Conservation (phyloP, 164 flowering plant genomes). For the Vitis amurensis region DNA sequence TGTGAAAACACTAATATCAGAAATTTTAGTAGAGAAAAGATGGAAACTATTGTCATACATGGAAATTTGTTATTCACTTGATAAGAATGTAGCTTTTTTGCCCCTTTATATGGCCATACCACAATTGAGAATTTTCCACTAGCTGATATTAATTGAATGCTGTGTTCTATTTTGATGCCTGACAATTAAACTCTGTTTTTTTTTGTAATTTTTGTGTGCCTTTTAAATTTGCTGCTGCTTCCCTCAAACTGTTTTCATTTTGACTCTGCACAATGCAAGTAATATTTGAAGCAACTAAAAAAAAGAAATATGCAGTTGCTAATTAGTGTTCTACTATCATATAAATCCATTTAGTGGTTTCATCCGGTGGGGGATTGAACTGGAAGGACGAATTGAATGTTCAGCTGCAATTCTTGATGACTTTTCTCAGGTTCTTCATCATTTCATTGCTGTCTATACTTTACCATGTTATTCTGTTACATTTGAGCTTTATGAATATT, state of each 20-base stretch:
- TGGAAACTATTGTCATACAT: no score
- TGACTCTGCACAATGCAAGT: background rate
- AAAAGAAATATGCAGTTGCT: background rate
- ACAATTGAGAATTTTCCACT: no score
- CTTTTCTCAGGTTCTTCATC: constrained; percentile 64
- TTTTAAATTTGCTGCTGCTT: no score
- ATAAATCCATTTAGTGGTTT: constrained; percentile 50
- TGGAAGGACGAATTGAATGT: constrained; percentile 84
- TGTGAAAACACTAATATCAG: no score
- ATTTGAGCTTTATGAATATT: background rate
- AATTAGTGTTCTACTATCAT: constrained; percentile 7
- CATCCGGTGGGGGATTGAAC: constrained; percentile 59
- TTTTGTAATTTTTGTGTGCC: background rate
- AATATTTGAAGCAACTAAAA: background rate
- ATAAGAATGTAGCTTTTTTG: no score
- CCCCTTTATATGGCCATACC: no score
- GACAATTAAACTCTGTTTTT: background rate
- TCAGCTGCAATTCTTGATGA: constrained; percentile 76
- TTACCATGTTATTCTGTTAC: background rate
- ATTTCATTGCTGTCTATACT: background rate
- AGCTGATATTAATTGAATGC: no score
- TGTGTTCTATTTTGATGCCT: background rate
- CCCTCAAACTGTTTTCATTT: background rate
- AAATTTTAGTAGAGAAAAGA: no score
- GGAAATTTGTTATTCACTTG: no score